Conservation (phyloP, 306 rosid genomes). For the Cicer cuneatum region DNA sequence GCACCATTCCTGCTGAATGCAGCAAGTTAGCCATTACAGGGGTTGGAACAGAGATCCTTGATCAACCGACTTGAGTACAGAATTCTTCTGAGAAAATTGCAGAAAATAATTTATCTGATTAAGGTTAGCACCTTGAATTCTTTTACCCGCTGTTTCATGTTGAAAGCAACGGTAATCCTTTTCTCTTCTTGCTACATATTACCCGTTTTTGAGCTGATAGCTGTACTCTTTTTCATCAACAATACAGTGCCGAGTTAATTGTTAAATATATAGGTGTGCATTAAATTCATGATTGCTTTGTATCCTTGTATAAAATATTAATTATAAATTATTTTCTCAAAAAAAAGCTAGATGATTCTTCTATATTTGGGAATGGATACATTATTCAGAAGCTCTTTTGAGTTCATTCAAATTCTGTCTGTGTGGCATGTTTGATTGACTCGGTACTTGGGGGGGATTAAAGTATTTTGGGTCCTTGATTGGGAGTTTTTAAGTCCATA, state of each 20-base stretch:
- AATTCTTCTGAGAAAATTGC: conserved; percentile 49
- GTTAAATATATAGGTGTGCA: conserved; percentile 41
- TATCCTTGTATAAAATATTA: conserved; percentile 27
- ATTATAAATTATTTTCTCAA: conserved; percentile 8
- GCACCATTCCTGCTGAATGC: conserved; percentile 36
- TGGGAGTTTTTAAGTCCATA: background rate
- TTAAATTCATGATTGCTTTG: conserved; percentile 35
- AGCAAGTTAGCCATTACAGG: conserved; percentile 37
- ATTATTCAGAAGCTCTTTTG: conserved; percentile 33
- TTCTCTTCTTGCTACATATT: conserved; percentile 40
- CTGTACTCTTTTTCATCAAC: conserved; percentile 30
- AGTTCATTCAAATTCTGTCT: conserved; percentile 18
- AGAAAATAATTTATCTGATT: conserved; percentile 43
- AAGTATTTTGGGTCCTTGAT: conserved; percentile 13
- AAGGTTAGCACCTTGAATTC: conserved; percentile 48
- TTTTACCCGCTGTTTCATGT: conserved; percentile 47
- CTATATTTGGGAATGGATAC: conserved; percentile 38
- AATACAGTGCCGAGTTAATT: conserved; percentile 42
- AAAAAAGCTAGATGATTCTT: conserved; percentile 26
- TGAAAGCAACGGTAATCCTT: conserved; percentile 41
- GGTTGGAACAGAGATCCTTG: conserved; percentile 49
- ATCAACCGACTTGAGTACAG: conserved; percentile 40
- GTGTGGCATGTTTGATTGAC: conserved; percentile 13
- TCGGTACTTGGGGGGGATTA: background rate
- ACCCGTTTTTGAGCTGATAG: conserved; percentile 20